These are phyloP conservation scores for Ophidiomyces ophidiicola DNA, from an alignment of 2,329 filamentous ascomycete genomes.

Conservation along the genomic window DNA sequence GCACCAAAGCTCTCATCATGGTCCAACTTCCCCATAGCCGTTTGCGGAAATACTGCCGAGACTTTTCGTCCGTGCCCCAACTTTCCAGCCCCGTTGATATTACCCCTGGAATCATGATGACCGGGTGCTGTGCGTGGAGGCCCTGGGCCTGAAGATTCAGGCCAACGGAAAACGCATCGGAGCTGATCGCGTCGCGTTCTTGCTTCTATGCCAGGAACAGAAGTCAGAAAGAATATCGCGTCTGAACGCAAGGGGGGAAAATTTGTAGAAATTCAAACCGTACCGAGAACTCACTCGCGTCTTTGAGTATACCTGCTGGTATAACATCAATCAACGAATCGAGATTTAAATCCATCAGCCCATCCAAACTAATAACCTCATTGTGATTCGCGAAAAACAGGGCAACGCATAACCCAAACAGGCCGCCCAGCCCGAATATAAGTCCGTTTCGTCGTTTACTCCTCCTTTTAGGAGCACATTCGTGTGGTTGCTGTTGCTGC, in stretches of 20 bases:
- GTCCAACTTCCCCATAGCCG: conserved; percentile 95
- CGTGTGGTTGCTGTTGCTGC: background rate
- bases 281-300: conserved; percentile 76
- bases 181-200: conserved; percentile 76
- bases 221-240: background rate
- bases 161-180: conserved; percentile 88
- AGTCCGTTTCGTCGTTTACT: conserved; percentile 66
- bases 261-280: conserved; percentile 24
- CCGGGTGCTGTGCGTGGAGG: conserved; percentile 66
- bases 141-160: conserved; percentile 71
- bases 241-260: background rate
- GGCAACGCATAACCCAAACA: conserved; percentile 83
- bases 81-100: conserved; percentile 95
- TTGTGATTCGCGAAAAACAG: conserved; percentile 82
- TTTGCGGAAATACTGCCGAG: conserved; percentile 84
- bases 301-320: conserved; percentile 70
- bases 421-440: conserved; percentile 73
- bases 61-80: conserved; percentile 80
- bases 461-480: conserved; percentile 22
- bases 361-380: conserved; percentile 76
- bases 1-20: conserved; percentile 90
- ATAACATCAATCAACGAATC: conserved; percentile 78
- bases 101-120: conserved; percentile 95
- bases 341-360: conserved; percentile 59
- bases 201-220: conserved; percentile 44